Evolutionary conservation across 805 yeast species (phyloP), one percentile per base, ranked within the genome.

Genomic region (Limtongia smithiae): DNA sequence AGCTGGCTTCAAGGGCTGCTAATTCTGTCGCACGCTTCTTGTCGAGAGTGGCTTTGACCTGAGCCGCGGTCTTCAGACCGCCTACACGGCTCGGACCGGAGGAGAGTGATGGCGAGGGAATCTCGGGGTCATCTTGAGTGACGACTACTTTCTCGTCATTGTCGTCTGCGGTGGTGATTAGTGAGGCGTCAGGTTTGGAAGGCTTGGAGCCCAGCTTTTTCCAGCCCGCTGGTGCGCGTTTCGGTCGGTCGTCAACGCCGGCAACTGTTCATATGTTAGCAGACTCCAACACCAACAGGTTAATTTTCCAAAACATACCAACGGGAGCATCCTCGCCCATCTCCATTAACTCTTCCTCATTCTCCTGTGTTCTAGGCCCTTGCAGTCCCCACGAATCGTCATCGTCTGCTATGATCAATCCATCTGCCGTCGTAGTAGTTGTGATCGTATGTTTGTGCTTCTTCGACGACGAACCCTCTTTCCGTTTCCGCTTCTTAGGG

Each of bases 61-160:
- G 67, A 4, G 65, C 72, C 2, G 72, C 76, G 0, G 79, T 71
- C 53, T 76, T 79, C 17, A 78, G 61, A 3, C 82, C 81, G n/a
- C 62, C 64, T 44, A 48, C 37, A 9, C 54, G 41, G n/a, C 27
- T 18, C 5, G 40, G 25, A 11, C 27, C 22, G 6, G 14, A 15
- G 12, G 37, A 33, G 17, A 24, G 30, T 25, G 33, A 46, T 27
- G 43, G 6, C 6, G 15, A 35, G 4, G n/a, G 39, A 2, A 20
- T 24, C 34, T 54, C 50, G 7, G 15, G 14, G 14, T 44, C 35
- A n/a, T 21, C 36, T n/a, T 38, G 12, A 36, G 44, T 12, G 7
- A 24, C 44, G 12, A 24, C 41, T n/a, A 44, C 15, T 22, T 28
- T 30, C 35, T 37, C 27, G 32, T 32, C 15, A 20, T 24, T 14